Conservation (phyloP, 148 eudicot species). For the Fagopyrum tataricum region DNA sequence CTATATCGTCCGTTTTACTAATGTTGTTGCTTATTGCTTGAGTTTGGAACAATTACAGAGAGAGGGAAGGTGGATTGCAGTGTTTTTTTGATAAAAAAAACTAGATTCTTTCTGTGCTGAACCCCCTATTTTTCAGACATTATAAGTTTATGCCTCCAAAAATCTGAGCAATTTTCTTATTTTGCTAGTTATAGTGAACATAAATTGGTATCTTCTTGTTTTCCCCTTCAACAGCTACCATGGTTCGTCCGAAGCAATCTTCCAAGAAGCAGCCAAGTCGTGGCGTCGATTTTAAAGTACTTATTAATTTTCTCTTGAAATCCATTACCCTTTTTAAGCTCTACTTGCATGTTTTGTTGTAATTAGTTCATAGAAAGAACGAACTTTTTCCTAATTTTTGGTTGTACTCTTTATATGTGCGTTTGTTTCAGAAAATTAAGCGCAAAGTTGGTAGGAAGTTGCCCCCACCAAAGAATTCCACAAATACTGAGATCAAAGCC, state of each 20-base stretch:
- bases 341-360: neutral
- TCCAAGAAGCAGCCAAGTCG: slow-evolving; percentile 6
- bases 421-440: slow-evolving; percentile 58
- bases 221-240: neutral
- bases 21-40: too few species aligned
- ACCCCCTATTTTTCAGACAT: too few species aligned
- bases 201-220: neutral
- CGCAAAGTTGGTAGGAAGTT: slow-evolving; percentile 76
- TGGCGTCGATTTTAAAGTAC: slow-evolving; percentile 5
- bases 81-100: too few species aligned
- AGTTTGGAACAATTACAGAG: too few species aligned
- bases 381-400: neutral
- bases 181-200: too few species aligned
- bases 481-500: slow-evolving; percentile 76
- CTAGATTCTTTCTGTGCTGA: too few species aligned
- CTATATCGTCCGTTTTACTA: too few species aligned
- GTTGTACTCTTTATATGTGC: neutral
- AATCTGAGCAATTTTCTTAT: too few species aligned
- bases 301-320: neutral
- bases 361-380: neutral
- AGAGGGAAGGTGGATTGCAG: too few species aligned
- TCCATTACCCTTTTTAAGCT: neutral
- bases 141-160: too few species aligned
- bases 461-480: slow-evolving; percentile 82
- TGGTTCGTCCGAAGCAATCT: slow-evolving; percentile 9